phyloP scores from a whole-genome alignment of 306 rosid species.

The Vigna nakashimae region DNA sequence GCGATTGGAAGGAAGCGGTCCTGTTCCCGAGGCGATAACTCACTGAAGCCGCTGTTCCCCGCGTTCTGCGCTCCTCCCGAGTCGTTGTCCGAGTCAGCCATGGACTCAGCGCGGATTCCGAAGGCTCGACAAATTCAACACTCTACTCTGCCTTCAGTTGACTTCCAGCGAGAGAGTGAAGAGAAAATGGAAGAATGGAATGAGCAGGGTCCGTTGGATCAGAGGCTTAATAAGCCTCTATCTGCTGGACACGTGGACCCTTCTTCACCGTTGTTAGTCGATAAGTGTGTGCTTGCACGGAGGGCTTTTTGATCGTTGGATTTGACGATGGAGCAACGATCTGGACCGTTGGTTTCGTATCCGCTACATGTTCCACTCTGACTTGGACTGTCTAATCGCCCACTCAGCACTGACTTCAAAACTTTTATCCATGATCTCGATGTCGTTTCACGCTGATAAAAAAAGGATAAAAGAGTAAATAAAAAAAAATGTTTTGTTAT shows the following conservation, averaged over 20 bases:
- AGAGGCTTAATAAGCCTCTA: slow-evolving; percentile 50
- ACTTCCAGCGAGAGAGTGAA: background rate
- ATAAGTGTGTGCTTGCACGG: slow-evolving; percentile 55
- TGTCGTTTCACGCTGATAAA: no score
- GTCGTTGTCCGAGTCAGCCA: slow-evolving; percentile 95
- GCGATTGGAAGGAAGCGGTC: slow-evolving; percentile 89
- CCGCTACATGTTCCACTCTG: slow-evolving; percentile 46
- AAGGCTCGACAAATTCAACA: background rate
- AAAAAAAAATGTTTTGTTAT: no score
- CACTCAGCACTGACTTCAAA: no score
- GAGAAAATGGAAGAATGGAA: background rate
- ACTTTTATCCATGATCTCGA: no score
- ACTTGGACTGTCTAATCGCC: background rate
- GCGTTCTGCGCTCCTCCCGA: slow-evolving; percentile 64
- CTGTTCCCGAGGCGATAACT: slow-evolving; percentile 75
- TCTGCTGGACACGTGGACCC: slow-evolving; percentile 57
- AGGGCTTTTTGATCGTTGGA: slow-evolving; percentile 31
- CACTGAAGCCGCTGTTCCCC: slow-evolving; percentile 47
- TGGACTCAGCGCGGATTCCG: background rate
- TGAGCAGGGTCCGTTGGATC: slow-evolving; percentile 61
- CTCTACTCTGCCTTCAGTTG: background rate
- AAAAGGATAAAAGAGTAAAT: no score
- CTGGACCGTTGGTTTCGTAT: slow-evolving; percentile 42
- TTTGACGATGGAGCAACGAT: slow-evolving; percentile 42
- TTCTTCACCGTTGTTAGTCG: slow-evolving; percentile 56